Conservation (phyloP, 129 eudicot species). For the Artemisia tridentata region DNA sequence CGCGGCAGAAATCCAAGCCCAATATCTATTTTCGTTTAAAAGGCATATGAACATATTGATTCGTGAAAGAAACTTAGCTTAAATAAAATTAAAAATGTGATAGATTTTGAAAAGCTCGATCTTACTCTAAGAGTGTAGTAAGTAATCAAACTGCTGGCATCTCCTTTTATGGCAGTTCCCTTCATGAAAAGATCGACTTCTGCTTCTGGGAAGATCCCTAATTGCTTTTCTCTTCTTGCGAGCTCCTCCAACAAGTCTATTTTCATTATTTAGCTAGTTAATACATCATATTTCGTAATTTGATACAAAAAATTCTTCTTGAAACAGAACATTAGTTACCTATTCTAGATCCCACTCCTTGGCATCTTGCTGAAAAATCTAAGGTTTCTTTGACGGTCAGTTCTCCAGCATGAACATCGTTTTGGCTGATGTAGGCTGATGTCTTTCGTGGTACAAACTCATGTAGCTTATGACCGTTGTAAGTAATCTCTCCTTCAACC, state of each 20-base stretch:
- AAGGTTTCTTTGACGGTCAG: slow-evolving; percentile 83
- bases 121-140: slow-evolving; percentile 76
- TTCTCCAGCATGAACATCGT: slow-evolving; percentile 75
- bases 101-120: not conserved
- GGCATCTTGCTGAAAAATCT: slow-evolving; percentile 85
- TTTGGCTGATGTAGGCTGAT: slow-evolving; percentile 76
- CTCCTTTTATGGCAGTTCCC: slow-evolving; percentile 79
- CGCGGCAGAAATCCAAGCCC: slow-evolving; percentile 72
- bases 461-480: slow-evolving; percentile 66
- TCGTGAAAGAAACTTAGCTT: not conserved
- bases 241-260: slow-evolving; percentile 68
- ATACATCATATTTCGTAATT: not conserved
- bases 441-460: slow-evolving; percentile 77
- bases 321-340: slow-evolving; percentile 33
- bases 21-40: slow-evolving; percentile 36
- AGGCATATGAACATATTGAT: not conserved
- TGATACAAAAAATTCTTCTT: not conserved
- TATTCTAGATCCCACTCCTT: slow-evolving; percentile 73
- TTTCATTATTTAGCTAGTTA: not conserved
- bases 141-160: slow-evolving; percentile 71
- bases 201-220: slow-evolving; percentile 66
- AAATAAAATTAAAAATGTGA: not conserved
- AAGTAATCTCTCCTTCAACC: slow-evolving; percentile 75
- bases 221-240: slow-evolving; percentile 68
- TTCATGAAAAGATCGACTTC: slow-evolving; percentile 86